A percentile compares a stretch with the other conserved stretches of the same genome.
phyloP scores from a whole-genome alignment of 2,329 filamentous ascomycete species.

The Rhynchosporium agropyri region DNA sequence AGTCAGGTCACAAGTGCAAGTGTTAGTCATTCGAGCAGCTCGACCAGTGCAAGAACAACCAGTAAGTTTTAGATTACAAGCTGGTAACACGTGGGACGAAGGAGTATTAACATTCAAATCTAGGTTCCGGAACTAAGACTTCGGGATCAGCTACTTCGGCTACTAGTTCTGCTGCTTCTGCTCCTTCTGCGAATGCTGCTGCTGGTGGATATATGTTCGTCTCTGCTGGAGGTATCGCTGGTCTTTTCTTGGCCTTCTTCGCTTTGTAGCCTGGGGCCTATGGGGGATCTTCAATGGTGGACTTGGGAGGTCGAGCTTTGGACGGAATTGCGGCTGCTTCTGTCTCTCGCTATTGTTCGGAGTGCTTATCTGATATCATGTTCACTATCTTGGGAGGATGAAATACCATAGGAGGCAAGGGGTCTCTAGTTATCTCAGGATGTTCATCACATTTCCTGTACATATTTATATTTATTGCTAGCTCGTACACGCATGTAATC shows the following conservation, averaged over 20 bases:
- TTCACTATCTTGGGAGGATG: not conserved
- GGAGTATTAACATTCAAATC: not conserved
- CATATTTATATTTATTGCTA: no score
- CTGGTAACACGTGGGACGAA: not conserved
- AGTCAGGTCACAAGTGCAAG: not conserved
- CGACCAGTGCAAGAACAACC: no score
- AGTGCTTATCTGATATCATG: not conserved
- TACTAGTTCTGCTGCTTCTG: not conserved
- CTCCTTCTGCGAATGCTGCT: not conserved
- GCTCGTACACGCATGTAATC: not conserved
- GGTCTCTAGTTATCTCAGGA: not conserved
- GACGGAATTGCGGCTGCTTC: not conserved
- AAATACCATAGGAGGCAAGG: not conserved
- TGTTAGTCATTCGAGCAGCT: no score
- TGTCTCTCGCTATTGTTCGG: not conserved
- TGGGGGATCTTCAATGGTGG: not conserved
- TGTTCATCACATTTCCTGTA: no score
- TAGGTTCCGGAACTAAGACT: not conserved
- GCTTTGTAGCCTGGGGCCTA: not conserved
- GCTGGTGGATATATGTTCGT: conserved; percentile 2
- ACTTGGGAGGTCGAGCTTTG: not conserved
- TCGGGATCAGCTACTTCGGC: not conserved
- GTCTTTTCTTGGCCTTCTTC: conserved; percentile 13
- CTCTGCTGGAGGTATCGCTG: conserved; percentile 13
- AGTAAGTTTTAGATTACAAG: no score